Evolutionary conservation across 75 land plant species (phyloP).

Genomic region (Ceratopteris richardii): DNA sequence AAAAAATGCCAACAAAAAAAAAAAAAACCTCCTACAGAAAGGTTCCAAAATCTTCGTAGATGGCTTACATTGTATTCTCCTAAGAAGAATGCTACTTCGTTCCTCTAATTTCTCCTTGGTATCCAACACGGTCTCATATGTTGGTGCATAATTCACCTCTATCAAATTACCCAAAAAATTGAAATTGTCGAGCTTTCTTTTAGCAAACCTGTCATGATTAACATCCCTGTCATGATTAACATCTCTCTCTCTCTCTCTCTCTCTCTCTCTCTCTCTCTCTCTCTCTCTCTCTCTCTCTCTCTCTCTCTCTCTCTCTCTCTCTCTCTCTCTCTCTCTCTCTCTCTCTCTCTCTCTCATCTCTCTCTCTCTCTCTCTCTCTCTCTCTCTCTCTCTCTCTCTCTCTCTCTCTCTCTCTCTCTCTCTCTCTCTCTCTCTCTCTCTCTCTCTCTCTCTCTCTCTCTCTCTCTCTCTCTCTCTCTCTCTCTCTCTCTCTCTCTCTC

Average conservation of each 20-base stretch:
- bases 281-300: background rate
- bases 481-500: no score
- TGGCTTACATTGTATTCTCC: conserved; percentile 50
- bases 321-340: no score
- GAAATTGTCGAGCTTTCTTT: conserved; percentile 82
- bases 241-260: background rate
- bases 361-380: no score
- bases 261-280: background rate
- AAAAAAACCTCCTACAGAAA: no score
- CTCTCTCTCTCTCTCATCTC: no score
- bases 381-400: no score
- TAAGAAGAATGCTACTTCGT: conserved; percentile 60
- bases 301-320: background rate
- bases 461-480: no score
- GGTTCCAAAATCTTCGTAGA: no score
- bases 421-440: no score
- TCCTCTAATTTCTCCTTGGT: conserved; percentile 82
- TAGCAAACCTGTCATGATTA: conserved; percentile 61
- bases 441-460: no score
- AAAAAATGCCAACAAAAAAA: no score
- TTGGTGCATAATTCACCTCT: conserved; percentile 78
- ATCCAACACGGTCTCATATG: conserved; percentile 62
- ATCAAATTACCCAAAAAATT: conserved; percentile 71
- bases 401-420: no score
- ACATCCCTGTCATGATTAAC: background rate